phyloP scores from a whole-genome alignment of 2,329 filamentous ascomycete genomes.

The Colletotrichum costaricense region DNA sequence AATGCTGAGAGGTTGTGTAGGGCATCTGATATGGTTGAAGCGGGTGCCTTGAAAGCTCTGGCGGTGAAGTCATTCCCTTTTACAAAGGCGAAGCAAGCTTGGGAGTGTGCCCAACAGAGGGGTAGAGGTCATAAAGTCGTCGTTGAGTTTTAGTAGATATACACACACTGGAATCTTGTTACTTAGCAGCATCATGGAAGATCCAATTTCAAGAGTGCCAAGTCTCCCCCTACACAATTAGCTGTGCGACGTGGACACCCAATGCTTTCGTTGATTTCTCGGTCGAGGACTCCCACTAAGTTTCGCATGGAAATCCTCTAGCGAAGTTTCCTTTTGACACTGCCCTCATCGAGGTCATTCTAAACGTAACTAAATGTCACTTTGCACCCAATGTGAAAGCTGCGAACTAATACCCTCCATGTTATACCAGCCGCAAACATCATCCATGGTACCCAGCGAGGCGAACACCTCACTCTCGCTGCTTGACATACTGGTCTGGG shows the following conservation, averaged over 20 bases:
- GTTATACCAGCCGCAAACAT: conserved; percentile 27
- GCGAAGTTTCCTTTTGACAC: too few species aligned
- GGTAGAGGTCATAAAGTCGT: conserved; percentile 41
- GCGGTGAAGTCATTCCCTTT: conserved; percentile 39
- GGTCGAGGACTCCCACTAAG: too few species aligned
- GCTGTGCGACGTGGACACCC: too few species aligned
- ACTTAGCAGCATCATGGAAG: too few species aligned
- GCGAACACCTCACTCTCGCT: background rate
- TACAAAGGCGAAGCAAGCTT: conserved; percentile 41
- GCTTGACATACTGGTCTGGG: background rate
- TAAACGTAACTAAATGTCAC: background rate
- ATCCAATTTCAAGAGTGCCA: too few species aligned
- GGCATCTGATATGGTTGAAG: conserved; percentile 39
- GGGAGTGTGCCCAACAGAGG: conserved; percentile 39
- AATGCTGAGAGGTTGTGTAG: conserved; percentile 36
- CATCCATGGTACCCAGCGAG: conserved; percentile 11
- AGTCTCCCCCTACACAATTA: too few species aligned
- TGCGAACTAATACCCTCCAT: background rate
- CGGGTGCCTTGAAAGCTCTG: conserved; percentile 37
- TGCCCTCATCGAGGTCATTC: too few species aligned
- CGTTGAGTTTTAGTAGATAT: conserved; percentile 37
- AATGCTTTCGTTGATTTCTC: too few species aligned
- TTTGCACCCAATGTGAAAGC: conserved; percentile 11
- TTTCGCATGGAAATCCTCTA: too few species aligned
- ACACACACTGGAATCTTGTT: too few species aligned